Evolutionary conservation across 768 basidiomycete genomes (phyloP).

Genomic region (Kwoniella shandongensis): DNA sequence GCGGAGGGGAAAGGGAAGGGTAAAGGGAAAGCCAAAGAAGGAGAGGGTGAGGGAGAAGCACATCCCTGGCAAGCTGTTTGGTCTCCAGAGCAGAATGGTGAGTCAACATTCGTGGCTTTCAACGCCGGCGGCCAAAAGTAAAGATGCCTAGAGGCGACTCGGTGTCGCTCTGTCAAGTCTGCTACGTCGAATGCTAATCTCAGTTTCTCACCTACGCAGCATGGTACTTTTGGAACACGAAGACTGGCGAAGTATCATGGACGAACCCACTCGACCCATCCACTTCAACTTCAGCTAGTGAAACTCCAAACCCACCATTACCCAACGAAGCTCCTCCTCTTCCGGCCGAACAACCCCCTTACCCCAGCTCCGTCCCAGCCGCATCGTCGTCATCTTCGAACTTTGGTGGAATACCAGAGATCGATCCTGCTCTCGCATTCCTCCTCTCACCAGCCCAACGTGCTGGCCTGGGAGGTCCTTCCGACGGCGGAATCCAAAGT

Average conservation of each 20-base stretch:
- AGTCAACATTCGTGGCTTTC: slow-evolving; percentile 11
- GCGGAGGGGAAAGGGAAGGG: slow-evolving; percentile 4
- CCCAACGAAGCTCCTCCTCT: slow-evolving; percentile 16
- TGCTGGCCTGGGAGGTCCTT: not conserved
- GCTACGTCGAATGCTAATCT: too few relatives aligned
- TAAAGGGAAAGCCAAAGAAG: slow-evolving; percentile 33
- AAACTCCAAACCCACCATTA: slow-evolving; percentile 3
- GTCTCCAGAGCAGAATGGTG: slow-evolving; percentile 51
- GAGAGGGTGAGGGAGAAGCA: slow-evolving; percentile 5
- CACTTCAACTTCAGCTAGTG: not conserved
- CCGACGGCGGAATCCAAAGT: slow-evolving; percentile 20
- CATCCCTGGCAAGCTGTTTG: slow-evolving; percentile 53
- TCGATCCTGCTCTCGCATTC: slow-evolving; percentile 47
- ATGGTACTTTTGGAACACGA: slow-evolving; percentile 53
- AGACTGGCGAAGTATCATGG: slow-evolving; percentile 50
- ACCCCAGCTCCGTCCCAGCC: slow-evolving; percentile 5
- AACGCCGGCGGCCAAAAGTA: too few relatives aligned
- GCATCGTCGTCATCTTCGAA: not conserved
- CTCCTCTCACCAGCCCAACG: slow-evolving; percentile 39
- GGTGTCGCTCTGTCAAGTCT: too few relatives aligned
- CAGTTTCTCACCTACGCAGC: too few relatives aligned
- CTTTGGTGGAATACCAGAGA: slow-evolving; percentile 21
- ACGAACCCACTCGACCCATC: slow-evolving; percentile 47
- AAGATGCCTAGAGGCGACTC: too few relatives aligned
- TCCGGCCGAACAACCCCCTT: slow-evolving; percentile 10